Base-by-base conservation (phyloP, 305 asterid genomes). In the Fraxinus platypoda region DNA sequence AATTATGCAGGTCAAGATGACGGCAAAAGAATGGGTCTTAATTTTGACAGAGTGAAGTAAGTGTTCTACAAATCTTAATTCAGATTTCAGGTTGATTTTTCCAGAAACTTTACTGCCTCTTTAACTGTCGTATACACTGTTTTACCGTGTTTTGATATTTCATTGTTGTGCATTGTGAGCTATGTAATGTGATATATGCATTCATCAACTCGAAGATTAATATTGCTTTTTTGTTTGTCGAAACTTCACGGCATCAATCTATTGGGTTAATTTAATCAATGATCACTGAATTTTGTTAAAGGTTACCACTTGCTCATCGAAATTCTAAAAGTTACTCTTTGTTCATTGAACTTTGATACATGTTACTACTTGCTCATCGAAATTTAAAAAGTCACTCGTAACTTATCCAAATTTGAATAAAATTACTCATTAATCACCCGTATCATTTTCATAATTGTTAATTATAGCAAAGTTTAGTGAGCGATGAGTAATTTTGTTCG, bases 11-110 rank as follows among this genome's bases (percentile, higher is more conserved):
- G 97, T 76, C 97, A 96, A 87, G 99, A 94, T 90, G 98, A 97
- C 30, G 94, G 97, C 73, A 94, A 94, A 86, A 85, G 99, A 79
- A 94, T 95, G 98, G 99, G 99, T 37, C 88, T 96, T 30, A 93
- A 93, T 81, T 96, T 96, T 83, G 99, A 95, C 77, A 88, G 99
- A 79, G 86, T 91, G 80, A 93, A 92, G 97, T 94, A 87, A 92
- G 97, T 92, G 71, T 35, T 70, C 83, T 83, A 31, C 8, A 38
- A 15, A 7, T 57, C 57, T 64, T 33, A 75, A 17, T 75, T 76
- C 41, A 43, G 35, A 8, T 71, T 34, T 78, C 73, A 46, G 81
- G 3, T 41, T 28, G 28, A 33, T 83, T 70, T 70, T 28, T 46
- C 46, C 79, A 57, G 17, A 70, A 31, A 62, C 34, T 72, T 6